phyloP scores from a whole-genome alignment of 2,329 filamentous ascomycete species.

The Peltaster fructicola region DNA sequence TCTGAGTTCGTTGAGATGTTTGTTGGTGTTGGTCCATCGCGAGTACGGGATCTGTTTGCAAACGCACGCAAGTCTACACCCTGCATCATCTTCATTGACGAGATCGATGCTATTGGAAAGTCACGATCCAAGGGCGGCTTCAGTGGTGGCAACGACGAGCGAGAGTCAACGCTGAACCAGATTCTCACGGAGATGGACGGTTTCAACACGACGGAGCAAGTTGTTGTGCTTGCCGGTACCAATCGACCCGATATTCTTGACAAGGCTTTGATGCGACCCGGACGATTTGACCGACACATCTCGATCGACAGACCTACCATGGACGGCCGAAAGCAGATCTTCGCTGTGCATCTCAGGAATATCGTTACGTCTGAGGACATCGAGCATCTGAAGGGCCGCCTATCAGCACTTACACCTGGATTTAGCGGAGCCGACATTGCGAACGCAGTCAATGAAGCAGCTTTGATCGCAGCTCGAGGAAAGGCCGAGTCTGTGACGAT shows the following conservation, averaged over 20 bases:
- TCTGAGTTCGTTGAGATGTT: conserved; percentile 99
- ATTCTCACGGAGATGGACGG: conserved; percentile 99
- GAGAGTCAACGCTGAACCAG: conserved; percentile 92
- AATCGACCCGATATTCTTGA: conserved; percentile 91
- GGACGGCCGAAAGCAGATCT: conserved; percentile 91
- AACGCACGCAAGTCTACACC: conserved; percentile 91
- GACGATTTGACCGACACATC: conserved; percentile 94
- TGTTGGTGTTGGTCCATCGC: conserved; percentile 89
- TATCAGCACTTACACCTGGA: conserved; percentile 82
- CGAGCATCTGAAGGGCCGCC: conserved; percentile 70
- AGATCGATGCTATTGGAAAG: conserved; percentile 95
- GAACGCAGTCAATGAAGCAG: conserved; percentile 96
- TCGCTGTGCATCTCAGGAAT: conserved; percentile 83
- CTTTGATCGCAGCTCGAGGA: conserved; percentile 74
- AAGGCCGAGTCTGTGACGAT: conserved; percentile 69
- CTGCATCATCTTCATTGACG: conserved; percentile 98
- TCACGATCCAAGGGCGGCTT: conserved; percentile 69
- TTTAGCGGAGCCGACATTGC: conserved; percentile 97
- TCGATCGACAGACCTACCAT: conserved; percentile 89
- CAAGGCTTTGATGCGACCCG: conserved; percentile 88
- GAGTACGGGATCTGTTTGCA: conserved; percentile 85
- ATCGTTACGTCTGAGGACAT: conserved; percentile 85
- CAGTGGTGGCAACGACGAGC: conserved; percentile 87
- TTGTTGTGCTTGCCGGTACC: conserved; percentile 90
- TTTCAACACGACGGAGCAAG: conserved; percentile 91